Evolutionary conservation across 2,329 filamentous ascomycete species (phyloP).

Genomic region (Fusarium piperis): DNA sequence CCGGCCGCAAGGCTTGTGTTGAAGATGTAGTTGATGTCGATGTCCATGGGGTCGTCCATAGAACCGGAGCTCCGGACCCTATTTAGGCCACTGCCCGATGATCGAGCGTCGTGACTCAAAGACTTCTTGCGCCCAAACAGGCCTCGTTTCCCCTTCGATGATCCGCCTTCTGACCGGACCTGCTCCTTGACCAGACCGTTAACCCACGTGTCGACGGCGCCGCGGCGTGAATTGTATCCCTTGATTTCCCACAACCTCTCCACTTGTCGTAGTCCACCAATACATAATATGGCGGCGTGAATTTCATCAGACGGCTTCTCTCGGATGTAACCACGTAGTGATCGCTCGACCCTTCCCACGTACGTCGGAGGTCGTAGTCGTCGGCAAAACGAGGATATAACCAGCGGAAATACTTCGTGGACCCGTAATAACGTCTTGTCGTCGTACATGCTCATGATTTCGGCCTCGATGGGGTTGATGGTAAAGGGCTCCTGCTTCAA

Average conservation of each 20-base stretch:
- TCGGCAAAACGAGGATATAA: constrained; percentile 72
- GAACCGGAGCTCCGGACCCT: constrained; percentile 44
- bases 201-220: constrained; percentile 70
- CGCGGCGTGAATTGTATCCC: constrained; percentile 69
- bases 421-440: constrained; percentile 69
- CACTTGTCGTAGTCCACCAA: constrained; percentile 71
- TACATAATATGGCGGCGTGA: constrained; percentile 67
- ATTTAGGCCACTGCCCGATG: constrained; percentile 39
- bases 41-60: constrained; percentile 44
- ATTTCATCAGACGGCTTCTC: constrained; percentile 71
- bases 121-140: constrained; percentile 69
- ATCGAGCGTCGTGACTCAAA: constrained; percentile 44
- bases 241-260: constrained; percentile 74
- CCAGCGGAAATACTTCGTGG: constrained; percentile 71
- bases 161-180: constrained; percentile 47
- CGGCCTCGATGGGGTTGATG: constrained; percentile 68
- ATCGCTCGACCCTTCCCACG: constrained; percentile 69
- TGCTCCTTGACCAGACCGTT: constrained; percentile 58
- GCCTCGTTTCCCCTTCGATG: constrained; percentile 61
- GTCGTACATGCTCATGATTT: constrained; percentile 73
- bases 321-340: constrained; percentile 70
- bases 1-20: constrained; percentile 68
- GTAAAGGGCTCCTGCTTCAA: constrained; percentile 65
- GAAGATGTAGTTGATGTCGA: constrained; percentile 59
- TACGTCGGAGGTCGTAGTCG: constrained; percentile 72